Evolutionary conservation across 148 eudicot genomes (phyloP).

Genomic region (Cornus florida): DNA sequence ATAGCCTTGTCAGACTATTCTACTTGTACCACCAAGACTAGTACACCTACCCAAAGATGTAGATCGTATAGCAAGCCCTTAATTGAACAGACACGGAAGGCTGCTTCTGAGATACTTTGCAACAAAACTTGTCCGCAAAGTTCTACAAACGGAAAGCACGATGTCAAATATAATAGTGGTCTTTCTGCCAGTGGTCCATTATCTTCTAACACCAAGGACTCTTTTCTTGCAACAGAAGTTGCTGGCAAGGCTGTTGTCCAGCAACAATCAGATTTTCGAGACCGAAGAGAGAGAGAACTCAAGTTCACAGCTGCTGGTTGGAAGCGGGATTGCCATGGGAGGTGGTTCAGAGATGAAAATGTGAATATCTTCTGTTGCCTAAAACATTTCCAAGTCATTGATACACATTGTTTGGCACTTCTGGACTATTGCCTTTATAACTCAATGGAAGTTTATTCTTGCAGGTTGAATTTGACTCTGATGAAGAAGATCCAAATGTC

Average conservation of each 20-base stretch:
- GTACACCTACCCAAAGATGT: slow-evolving; percentile 5
- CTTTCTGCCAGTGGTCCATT: not conserved
- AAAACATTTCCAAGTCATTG: not conserved
- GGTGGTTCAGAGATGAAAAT: slow-evolving; percentile 67
- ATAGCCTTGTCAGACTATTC: slow-evolving; percentile 39
- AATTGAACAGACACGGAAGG: slow-evolving; percentile 44
- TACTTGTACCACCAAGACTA: not conserved
- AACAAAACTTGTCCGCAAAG: slow-evolving; percentile 3
- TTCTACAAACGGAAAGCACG: not conserved
- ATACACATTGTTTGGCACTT: no score
- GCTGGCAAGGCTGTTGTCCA: slow-evolving; percentile 7
- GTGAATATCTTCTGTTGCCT: slow-evolving; percentile 25
- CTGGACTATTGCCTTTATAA: not conserved
- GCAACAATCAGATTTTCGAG: slow-evolving; percentile 23
- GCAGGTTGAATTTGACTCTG: slow-evolving; percentile 74
- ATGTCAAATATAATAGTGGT: slow-evolving; percentile 6
- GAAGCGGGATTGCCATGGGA: slow-evolving; percentile 67
- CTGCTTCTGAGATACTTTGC: slow-evolving; percentile 38
- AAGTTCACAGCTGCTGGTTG: slow-evolving; percentile 71
- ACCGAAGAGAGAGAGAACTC: slow-evolving; percentile 47
- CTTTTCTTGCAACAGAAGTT: slow-evolving; percentile 7
- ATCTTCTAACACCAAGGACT: not conserved
- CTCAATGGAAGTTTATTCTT: slow-evolving; percentile 1
- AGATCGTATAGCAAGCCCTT: slow-evolving; percentile 31
- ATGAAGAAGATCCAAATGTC: slow-evolving; percentile 68